These are phyloP conservation scores for Panaeolus cyanescens DNA, from an alignment of 768 basidiomycete species.

Conservation along the genomic window DNA sequence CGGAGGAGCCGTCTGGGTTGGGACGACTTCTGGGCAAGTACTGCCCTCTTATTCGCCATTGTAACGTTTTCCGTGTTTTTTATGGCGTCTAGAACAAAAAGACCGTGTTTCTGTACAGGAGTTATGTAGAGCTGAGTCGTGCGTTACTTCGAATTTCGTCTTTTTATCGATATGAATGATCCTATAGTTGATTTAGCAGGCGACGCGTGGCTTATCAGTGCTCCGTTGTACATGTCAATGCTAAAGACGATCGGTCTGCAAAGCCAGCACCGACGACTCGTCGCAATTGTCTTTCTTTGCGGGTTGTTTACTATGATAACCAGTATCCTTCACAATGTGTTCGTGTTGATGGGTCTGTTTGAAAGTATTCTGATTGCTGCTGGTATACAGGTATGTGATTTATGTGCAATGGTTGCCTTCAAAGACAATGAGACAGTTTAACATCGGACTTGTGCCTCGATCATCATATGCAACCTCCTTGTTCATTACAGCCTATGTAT, in stretches of 20 bases:
- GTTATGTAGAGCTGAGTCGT: background rate
- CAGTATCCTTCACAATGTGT: constrained; percentile 3
- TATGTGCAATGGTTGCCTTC: background rate
- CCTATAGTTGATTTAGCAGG: background rate
- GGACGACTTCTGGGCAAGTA: background rate
- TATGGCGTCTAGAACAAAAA: background rate
- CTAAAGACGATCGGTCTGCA: background rate
- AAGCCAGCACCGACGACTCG: background rate
- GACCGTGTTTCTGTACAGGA: too few relatives aligned
- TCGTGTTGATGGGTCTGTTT: background rate
- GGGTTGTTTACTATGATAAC: constrained; percentile 1
- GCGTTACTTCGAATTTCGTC: too few relatives aligned
- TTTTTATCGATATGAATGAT: background rate
- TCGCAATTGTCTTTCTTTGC: background rate
- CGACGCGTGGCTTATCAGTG: constrained; percentile 2
- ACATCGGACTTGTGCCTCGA: background rate
- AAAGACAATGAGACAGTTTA: background rate
- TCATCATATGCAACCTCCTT: constrained; percentile 1
- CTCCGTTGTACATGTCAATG: constrained; percentile 3
- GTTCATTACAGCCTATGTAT: constrained; percentile 1
- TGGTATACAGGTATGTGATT: background rate
- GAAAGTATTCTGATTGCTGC: background rate
- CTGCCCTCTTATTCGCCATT: background rate
- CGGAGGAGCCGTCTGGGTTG: background rate
- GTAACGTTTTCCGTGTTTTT: background rate